Evolutionary conservation across 163 green algal species (phyloP), one percentile per base, ranked within the genome.

Genomic region (Prototheca stagnorum): DNA sequence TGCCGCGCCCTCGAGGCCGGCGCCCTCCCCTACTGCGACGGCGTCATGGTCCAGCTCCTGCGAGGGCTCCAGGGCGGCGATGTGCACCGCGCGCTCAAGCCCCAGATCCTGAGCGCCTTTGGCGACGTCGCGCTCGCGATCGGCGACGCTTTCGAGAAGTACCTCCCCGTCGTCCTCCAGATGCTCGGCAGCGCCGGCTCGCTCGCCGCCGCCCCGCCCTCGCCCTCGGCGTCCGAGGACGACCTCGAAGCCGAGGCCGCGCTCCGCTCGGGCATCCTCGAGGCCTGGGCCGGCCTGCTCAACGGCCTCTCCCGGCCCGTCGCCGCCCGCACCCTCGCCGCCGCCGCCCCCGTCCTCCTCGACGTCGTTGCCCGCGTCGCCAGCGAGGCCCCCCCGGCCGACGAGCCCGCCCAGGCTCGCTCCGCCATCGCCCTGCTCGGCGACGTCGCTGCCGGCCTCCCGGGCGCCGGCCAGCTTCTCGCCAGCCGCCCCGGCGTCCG

Each of bases 1-100:
- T 81, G 65, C 56, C 72, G 86, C 31, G 81, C 78, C 2, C 54
- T 98, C 7, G 83, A 92, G 42, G 62, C 70, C 1, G 64, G 63
- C 14, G 63, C 94, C n/a, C 39, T 72, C 26, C 82, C 81, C 3
- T 95, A 79, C 65, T 87, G 75, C 36, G 82, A 95, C 45, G 53
- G 70, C 16, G 54, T 92, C 55, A 86, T 97, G 64, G 65, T 71
- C 12, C 49, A 81, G 48, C 52, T 93, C 31, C 64, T 92, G 26
- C 37, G 74, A 47, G 77, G 83, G 61, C 68, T 61, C 4, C 29
- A 37, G 20, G 22, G 11, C 31, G 21, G 19, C 33, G 4, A 26
- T 16, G 78, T 96, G 49, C 78, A 94, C 62, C 76, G 89, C 47
- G 83, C 57, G 44, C 81, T 98, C 62, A 98, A 98, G 74, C 89